A percentile compares a stretch with the other conserved stretches of the same genome.
These are phyloP conservation scores for Kalaharituber pfeilii DNA, from an alignment of 2,329 filamentous ascomycete species.

Conservation along the genomic window DNA sequence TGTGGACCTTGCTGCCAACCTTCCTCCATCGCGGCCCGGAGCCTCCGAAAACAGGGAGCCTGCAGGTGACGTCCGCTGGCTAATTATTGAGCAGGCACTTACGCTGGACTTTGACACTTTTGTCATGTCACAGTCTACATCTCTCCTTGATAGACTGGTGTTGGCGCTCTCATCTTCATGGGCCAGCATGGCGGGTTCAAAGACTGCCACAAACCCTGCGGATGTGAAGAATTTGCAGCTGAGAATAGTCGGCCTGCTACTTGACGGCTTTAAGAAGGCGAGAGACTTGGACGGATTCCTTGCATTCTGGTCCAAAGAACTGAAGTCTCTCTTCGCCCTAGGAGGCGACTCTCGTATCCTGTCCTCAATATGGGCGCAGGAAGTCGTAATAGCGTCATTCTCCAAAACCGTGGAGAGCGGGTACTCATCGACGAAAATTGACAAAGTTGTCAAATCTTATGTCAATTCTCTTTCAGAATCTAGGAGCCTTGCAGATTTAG, in stretches of 20 bases:
- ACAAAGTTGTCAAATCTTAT: slow-evolving; percentile 8
- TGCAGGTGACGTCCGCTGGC: slow-evolving; percentile 9
- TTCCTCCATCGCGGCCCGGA: background rate
- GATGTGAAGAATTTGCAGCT: background rate
- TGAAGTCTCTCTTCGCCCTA: slow-evolving; percentile 2
- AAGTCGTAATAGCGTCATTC: slow-evolving; percentile 7
- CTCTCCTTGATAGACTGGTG: background rate
- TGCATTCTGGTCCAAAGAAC: slow-evolving; percentile 9
- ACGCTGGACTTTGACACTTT: slow-evolving; percentile 17
- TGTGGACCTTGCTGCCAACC: slow-evolving; percentile 10
- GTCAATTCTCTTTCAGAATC: background rate
- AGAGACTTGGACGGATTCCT: slow-evolving; percentile 15
- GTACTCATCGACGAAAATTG: slow-evolving; percentile 10
- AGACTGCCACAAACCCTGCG: background rate
- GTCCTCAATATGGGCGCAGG: slow-evolving; percentile 12
- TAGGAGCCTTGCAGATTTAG: slow-evolving; percentile 3
- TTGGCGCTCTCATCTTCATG: background rate
- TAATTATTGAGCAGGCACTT: slow-evolving; percentile 9
- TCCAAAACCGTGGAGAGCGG: slow-evolving; percentile 10
- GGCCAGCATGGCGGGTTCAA: background rate
- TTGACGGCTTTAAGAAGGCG: slow-evolving; percentile 15
- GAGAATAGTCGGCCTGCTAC: slow-evolving; percentile 8
- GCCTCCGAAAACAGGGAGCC: background rate
- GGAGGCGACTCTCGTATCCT: background rate
- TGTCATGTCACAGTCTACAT: background rate